phyloP scores from a whole-genome alignment of 306 rosid genomes.

The Ormosia semicastrata region DNA sequence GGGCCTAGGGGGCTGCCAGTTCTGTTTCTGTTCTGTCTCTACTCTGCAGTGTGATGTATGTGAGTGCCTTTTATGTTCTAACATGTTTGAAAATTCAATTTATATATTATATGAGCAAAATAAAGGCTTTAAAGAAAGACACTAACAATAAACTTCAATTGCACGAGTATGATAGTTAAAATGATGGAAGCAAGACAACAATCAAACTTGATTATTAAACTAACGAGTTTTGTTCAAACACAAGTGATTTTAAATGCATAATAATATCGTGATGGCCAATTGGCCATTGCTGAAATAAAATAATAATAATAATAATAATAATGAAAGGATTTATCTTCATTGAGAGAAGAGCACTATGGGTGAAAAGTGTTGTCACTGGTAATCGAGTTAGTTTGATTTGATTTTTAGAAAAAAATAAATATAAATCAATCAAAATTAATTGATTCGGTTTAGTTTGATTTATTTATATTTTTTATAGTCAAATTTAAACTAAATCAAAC shows the following conservation, averaged over 20 bases:
- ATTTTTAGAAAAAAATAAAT: too few relatives aligned
- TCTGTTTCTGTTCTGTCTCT: background rate
- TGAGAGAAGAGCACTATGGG: too few relatives aligned
- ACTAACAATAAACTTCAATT: background rate
- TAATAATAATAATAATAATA: too few relatives aligned
- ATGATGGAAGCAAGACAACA: background rate
- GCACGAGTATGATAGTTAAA: background rate
- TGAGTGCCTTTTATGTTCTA: background rate
- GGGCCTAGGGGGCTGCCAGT: background rate
- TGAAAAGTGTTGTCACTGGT: too few relatives aligned
- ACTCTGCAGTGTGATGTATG: background rate
- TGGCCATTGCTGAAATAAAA: background rate
- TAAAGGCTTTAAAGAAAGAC: too few relatives aligned
- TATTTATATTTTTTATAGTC: too few relatives aligned
- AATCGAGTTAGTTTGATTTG: too few relatives aligned
- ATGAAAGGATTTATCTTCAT: too few relatives aligned
- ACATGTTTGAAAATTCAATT: background rate
- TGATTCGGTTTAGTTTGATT: too few relatives aligned
- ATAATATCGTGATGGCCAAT: background rate
- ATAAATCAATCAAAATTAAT: too few relatives aligned
- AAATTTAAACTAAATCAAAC: too few relatives aligned
- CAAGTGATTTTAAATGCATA: background rate
- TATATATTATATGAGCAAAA: too few relatives aligned
- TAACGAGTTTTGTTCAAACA: constrained; percentile 44
- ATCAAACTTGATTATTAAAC: background rate